phyloP scores from a whole-genome alignment of 768 basidiomycete species.

The Serendipita indica region DNA sequence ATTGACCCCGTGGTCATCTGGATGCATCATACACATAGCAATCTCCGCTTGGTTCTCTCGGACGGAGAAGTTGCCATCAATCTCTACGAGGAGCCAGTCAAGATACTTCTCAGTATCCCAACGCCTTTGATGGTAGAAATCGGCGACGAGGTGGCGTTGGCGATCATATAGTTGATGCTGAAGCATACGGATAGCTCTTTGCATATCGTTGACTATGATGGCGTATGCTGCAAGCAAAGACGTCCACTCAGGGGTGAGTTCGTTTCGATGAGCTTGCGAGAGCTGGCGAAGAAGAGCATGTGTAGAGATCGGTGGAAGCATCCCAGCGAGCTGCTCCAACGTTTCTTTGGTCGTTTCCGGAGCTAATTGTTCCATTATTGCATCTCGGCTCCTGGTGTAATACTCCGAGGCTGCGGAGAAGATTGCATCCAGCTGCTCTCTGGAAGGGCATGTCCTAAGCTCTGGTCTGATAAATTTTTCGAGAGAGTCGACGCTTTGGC shows the following conservation, averaged over 20 bases:
- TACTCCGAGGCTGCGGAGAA: no score
- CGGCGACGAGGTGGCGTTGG: not conserved
- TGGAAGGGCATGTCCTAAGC: no score
- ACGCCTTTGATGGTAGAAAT: not conserved
- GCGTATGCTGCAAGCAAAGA: not conserved
- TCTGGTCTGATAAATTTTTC: no score
- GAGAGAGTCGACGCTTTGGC: no score
- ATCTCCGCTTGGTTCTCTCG: constrained; percentile 31
- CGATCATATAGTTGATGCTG: not conserved
- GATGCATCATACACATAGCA: constrained; percentile 34
- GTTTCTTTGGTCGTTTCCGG: no score
- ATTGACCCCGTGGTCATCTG: constrained; percentile 19
- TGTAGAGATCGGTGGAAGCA: not conserved
- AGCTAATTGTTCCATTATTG: no score
- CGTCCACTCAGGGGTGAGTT: not conserved
- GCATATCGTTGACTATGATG: not conserved
- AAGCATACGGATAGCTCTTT: not conserved
- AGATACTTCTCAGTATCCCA: not conserved
- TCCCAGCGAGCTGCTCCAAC: not conserved
- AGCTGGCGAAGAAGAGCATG: not conserved
- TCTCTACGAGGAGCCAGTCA: constrained; percentile 20
- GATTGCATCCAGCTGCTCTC: no score
- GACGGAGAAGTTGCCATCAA: constrained; percentile 31
- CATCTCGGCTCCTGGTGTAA: no score
- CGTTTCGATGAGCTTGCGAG: not conserved